Evolutionary conservation across 495 filamentous ascomycete species (phyloP), one percentile per base, ranked within the genome.

Genomic region (Trichoderma asperelloides): DNA sequence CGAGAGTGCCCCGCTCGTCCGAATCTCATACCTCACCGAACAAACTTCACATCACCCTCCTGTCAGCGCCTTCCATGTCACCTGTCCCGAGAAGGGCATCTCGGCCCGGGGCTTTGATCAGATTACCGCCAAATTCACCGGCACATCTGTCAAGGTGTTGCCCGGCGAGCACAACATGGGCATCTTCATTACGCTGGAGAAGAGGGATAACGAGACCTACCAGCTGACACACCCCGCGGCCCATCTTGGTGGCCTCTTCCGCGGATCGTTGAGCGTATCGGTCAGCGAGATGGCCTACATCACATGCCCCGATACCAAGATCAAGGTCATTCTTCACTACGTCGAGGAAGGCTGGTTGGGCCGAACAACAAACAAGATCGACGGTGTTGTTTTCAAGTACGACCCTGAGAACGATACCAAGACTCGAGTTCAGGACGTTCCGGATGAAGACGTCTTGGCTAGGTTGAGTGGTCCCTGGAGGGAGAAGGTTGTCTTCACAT

Each of bases 11-110:
- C 23, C 23, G 55, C 64, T 23, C 40, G 84, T 94, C 71, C 87
- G 87, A 67, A 85, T 98, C 63, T 96, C 92, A 39, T 98, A 93
- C 72, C 79, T 98, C 70, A 98, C 95, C 7, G 95, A 98, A 76
- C 95, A 98, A 73, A 92, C 95, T n/a, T 97, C 94, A 8, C 95
- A 98, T 68, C 95, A 98, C 80, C 95, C 95, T 16, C 95, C 95
- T 15, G 94, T 98, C 70, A 97, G 94, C 60, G 95, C 95, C 2
- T 98, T 96, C 79, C 96, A 89, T 76, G 87, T 97, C 68, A 90
- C 93, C 75, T 98, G 95, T 71, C 91, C 92, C 0, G 91, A 95
- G 65, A 95, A 92, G 73, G 95, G 93, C 7, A 84, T 98, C 64
- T 87, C 87, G 33, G 96, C 95, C 21, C 85, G 90, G 65, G 95